Evolutionary conservation across 768 basidiomycete species (phyloP).

Genomic region (Naganishia kalamii): DNA sequence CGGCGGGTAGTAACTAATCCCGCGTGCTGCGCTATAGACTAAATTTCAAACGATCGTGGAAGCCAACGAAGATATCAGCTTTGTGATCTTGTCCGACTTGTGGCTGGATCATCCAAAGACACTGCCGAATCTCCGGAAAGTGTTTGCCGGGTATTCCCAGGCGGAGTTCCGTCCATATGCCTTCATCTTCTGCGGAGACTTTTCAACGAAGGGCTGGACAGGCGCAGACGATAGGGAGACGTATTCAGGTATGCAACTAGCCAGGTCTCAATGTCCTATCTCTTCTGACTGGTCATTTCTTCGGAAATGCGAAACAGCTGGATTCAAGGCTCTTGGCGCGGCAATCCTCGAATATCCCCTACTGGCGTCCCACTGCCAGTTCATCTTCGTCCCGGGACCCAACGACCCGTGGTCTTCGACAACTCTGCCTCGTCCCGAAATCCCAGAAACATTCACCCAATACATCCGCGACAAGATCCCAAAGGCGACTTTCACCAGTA

Average conservation of each 20-base stretch:
- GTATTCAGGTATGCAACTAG: constrained; percentile 65
- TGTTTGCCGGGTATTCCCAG: constrained; percentile 66
- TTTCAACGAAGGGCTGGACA: constrained; percentile 78
- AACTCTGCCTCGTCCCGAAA: constrained; percentile 69
- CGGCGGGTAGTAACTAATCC: not conserved
- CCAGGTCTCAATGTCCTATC: not conserved
- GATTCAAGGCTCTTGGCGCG: constrained; percentile 76
- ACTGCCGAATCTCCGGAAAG: constrained; percentile 66
- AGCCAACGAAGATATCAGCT: constrained; percentile 58
- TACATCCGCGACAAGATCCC: constrained; percentile 68
- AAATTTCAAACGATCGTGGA: constrained; percentile 41
- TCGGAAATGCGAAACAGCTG: constrained; percentile 26
- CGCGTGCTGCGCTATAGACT: constrained; percentile 31
- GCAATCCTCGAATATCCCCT: constrained; percentile 73
- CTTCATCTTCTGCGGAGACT: constrained; percentile 91
- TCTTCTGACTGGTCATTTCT: not conserved
- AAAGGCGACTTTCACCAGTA: constrained; percentile 73
- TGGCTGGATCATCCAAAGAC: constrained; percentile 88
- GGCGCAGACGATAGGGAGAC: constrained; percentile 63
- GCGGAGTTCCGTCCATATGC: constrained; percentile 86
- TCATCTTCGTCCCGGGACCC: constrained; percentile 91
- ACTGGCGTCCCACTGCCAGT: constrained; percentile 72
- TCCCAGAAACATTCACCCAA: constrained; percentile 67
- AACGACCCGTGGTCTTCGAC: constrained; percentile 74
- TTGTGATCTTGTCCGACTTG: constrained; percentile 91